Evolutionary conservation across 805 yeast species (phyloP).

Genomic region (Wickerhamomyces sydowiorum): DNA sequence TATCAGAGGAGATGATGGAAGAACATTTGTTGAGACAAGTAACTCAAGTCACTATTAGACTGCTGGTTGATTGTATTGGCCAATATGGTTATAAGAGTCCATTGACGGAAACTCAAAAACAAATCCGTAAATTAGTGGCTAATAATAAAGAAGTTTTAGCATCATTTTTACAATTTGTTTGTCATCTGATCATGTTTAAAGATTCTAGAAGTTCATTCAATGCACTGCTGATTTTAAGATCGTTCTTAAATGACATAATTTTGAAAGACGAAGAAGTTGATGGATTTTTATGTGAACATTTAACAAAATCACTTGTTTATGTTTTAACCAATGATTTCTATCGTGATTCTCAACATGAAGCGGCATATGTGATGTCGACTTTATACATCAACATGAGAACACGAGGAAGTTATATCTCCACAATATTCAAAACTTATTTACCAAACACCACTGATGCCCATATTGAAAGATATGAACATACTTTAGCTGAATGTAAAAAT

Average conservation of each 20-base stretch:
- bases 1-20: slow-evolving; percentile 98
- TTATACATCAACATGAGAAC: slow-evolving; percentile 69
- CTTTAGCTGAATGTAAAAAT: slow-evolving; percentile 58
- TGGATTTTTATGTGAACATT: slow-evolving; percentile 45
- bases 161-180: slow-evolving; percentile 68
- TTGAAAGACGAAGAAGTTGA: slow-evolving; percentile 73
- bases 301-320: slow-evolving; percentile 63
- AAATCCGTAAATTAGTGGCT: slow-evolving; percentile 61
- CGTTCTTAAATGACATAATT: slow-evolving; percentile 63
- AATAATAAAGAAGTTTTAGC: slow-evolving; percentile 63
- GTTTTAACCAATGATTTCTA: slow-evolving; percentile 72
- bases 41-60: slow-evolving; percentile 84
- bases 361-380: slow-evolving; percentile 81
- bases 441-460: slow-evolving; percentile 52
- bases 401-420: slow-evolving; percentile 64
- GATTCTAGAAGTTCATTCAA: slow-evolving; percentile 93
- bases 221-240: slow-evolving; percentile 74
- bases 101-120: slow-evolving; percentile 54
- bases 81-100: slow-evolving; percentile 48
- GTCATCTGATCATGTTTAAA: slow-evolving; percentile 72
- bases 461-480: slow-evolving; percentile 56
- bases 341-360: slow-evolving; percentile 85
- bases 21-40: slow-evolving; percentile 90
- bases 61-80: slow-evolving; percentile 82
- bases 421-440: slow-evolving; percentile 46